These are phyloP conservation scores for Aleurites moluccanus DNA, from an alignment of 441 rosid species.

Conservation along the genomic window DNA sequence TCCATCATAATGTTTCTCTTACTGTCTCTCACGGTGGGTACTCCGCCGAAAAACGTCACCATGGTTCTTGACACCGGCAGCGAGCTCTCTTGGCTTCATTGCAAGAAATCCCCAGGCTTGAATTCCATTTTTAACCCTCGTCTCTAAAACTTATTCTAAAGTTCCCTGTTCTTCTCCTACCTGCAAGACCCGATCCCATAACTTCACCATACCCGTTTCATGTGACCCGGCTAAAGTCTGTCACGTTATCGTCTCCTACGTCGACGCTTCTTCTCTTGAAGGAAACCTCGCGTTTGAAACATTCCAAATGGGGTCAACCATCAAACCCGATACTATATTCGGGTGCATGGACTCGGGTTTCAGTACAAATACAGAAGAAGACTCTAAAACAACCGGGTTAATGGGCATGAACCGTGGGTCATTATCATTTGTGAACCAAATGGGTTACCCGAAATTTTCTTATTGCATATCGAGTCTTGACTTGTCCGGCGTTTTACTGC, in stretches of 20 bases:
- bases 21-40: constrained; percentile 69
- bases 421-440: constrained; percentile 73
- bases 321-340: constrained; percentile 54
- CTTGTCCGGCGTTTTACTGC: constrained; percentile 68
- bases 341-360: constrained; percentile 68
- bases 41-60: constrained; percentile 68
- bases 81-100: constrained; percentile 82
- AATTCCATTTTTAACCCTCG: constrained; percentile 55
- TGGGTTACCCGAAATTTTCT: constrained; percentile 70
- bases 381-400: constrained; percentile 71
- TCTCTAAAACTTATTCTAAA: constrained; percentile 57
- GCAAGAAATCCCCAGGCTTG: constrained; percentile 39
- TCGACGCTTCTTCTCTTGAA: constrained; percentile 76
- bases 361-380: constrained; percentile 61
- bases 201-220: constrained; percentile 69
- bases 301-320: constrained; percentile 51
- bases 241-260: constrained; percentile 83
- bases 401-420: constrained; percentile 92
- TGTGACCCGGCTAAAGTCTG: constrained; percentile 72
- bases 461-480: constrained; percentile 66
- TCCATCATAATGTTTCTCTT: constrained; percentile 70
- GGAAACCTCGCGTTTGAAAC: constrained; percentile 84
- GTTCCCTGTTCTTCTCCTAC: constrained; percentile 67
- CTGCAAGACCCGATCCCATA: constrained; percentile 68
- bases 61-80: constrained; percentile 87